Conservation (phyloP, 2,329 filamentous ascomycete genomes). For the Bretziella fagacearum region DNA sequence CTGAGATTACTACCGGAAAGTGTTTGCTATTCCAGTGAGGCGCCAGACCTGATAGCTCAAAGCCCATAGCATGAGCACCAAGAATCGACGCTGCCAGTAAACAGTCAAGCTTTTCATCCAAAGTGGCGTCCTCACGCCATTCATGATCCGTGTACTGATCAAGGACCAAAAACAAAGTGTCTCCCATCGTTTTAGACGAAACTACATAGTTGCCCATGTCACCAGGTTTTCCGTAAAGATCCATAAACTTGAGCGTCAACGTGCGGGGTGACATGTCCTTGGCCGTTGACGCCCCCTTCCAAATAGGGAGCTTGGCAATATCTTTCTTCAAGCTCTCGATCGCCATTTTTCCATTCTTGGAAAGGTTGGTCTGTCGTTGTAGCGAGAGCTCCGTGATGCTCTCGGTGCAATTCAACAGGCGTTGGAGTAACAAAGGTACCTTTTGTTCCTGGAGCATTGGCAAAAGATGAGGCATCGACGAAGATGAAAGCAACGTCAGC, state of each 20-base stretch:
- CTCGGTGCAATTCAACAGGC: conserved; percentile 33
- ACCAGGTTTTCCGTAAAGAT: conserved; percentile 13
- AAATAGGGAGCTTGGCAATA: conserved; percentile 38
- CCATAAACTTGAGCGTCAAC: conserved; percentile 31
- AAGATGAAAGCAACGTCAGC: conserved; percentile 42
- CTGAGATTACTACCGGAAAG: conserved; percentile 33
- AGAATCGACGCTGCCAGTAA: conserved; percentile 29
- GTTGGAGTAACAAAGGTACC: conserved; percentile 36
- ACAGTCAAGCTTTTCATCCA: conserved; percentile 13
- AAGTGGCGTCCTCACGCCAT: conserved; percentile 12
- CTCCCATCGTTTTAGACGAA: conserved; percentile 13
- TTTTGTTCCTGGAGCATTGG: conserved; percentile 38
- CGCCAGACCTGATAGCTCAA: conserved; percentile 27
- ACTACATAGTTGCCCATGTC: conserved; percentile 13
- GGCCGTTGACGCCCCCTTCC: conserved; percentile 35
- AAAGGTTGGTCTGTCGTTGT: conserved; percentile 51
- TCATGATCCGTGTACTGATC: conserved; percentile 9
- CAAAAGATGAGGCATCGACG: conserved; percentile 42
- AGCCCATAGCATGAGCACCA: conserved; percentile 35
- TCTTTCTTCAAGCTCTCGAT: conserved; percentile 37
- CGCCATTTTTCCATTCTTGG: conserved; percentile 42
- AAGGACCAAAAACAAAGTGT: conserved; percentile 17
- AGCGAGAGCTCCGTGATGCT: conserved; percentile 45
- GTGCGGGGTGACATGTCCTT: conserved; percentile 42
- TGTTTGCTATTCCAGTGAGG: conserved; percentile 32